Conservation (phyloP, 352 stramenopile genomes). For the Halophytophthora polymorphica region DNA sequence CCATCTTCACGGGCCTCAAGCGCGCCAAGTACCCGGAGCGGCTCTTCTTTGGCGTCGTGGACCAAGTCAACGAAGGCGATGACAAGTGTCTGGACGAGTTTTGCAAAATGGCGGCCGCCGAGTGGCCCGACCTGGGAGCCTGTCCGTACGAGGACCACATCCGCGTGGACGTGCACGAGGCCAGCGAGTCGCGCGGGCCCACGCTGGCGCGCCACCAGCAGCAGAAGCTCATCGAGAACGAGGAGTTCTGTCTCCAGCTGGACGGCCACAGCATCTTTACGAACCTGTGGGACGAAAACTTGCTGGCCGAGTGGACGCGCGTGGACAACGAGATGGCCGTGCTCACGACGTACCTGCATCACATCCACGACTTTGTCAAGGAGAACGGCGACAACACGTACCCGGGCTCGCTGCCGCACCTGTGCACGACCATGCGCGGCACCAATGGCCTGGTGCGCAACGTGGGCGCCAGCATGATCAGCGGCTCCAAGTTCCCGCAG, state of each 20-base stretch:
- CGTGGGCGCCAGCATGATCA: slow-evolving; percentile 80
- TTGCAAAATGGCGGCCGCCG: slow-evolving; percentile 65
- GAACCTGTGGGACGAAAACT: slow-evolving; percentile 75
- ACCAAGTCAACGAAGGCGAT: slow-evolving; percentile 77
- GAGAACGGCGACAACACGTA: slow-evolving; percentile 75
- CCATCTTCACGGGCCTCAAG: slow-evolving; percentile 75
- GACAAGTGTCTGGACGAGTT: slow-evolving; percentile 71
- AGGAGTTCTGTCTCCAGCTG: slow-evolving; percentile 85
- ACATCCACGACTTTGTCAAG: slow-evolving; percentile 80
- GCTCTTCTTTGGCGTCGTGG: slow-evolving; percentile 78
- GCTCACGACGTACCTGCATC: slow-evolving; percentile 77
- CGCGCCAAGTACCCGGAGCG: slow-evolving; percentile 65
- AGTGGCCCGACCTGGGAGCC: slow-evolving; percentile 59
- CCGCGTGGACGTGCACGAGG: slow-evolving; percentile 57
- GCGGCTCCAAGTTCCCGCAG: slow-evolving; percentile 65
- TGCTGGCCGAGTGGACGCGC: slow-evolving; percentile 70
- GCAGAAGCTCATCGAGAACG: slow-evolving; percentile 67
- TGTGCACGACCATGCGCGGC: slow-evolving; percentile 75
- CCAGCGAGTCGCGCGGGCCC: slow-evolving; percentile 70
- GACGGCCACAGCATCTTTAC: slow-evolving; percentile 87
- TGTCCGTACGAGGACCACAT: slow-evolving; percentile 77
- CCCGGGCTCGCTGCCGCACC: slow-evolving; percentile 56
- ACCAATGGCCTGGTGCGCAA: slow-evolving; percentile 66
- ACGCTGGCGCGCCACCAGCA: slow-evolving; percentile 80
- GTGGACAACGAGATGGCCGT: slow-evolving; percentile 84